Percentiles rank a stretch among this genome's conserved stretches.
These are phyloP conservation scores for Epichloe coenophiala DNA, from an alignment of 2,329 filamentous ascomycete genomes.

Conservation along the genomic window DNA sequence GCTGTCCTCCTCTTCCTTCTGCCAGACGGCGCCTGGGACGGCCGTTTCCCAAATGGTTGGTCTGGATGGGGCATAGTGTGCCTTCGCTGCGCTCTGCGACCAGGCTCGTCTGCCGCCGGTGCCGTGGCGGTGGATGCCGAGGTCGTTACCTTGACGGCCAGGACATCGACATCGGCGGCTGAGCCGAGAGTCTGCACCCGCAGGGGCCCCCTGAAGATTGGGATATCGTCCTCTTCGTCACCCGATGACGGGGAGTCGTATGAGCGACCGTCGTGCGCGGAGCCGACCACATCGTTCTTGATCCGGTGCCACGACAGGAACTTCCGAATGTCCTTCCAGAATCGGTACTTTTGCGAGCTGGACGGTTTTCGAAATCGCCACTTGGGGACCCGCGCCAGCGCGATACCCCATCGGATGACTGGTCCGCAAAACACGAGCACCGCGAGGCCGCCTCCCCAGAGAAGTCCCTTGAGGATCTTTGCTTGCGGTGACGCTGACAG, in stretches of 20 bases:
- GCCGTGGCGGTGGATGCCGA: background rate
- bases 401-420: conserved; percentile 71
- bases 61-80: conserved; percentile 39
- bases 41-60: conserved; percentile 22
- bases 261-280: conserved; percentile 17
- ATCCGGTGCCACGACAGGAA: conserved; percentile 34
- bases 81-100: conserved; percentile 22
- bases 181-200: conserved; percentile 19
- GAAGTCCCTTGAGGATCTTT: conserved; percentile 68
- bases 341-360: conserved; percentile 20
- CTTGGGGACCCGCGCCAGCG: conserved; percentile 73
- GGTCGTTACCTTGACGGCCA: background rate
- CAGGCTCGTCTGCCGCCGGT: background rate
- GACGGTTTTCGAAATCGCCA: conserved; percentile 66
- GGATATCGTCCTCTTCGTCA: conserved; percentile 16
- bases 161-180: conserved; percentile 2
- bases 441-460: conserved; percentile 75
- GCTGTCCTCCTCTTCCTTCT: conserved; percentile 52
- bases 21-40: conserved; percentile 46
- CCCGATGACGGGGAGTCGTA: conserved; percentile 20
- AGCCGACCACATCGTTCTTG: conserved; percentile 23
- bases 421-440: conserved; percentile 60
- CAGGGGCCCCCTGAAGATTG: conserved; percentile 9
- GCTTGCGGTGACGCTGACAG: conserved; percentile 71
- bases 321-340: conserved; percentile 26